phyloP scores from a whole-genome alignment of 139 green algal genomes.

The Haematococcus lacustris region DNA sequence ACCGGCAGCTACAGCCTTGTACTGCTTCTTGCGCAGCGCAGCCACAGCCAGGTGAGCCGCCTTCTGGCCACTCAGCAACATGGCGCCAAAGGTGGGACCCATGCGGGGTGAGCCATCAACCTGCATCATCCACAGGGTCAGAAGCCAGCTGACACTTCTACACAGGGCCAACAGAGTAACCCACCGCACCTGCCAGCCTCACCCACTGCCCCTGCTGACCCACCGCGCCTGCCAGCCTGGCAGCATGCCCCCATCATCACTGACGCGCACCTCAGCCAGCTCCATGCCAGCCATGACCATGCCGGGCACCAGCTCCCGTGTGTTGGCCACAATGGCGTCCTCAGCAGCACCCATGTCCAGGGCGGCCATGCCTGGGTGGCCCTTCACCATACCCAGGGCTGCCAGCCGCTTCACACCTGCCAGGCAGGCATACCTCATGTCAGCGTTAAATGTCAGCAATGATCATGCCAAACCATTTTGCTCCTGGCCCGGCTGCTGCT shows the following conservation, averaged over 20 bases:
- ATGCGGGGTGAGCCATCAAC: constrained; percentile 76
- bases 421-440: no score
- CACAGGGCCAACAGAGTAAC: no score
- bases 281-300: constrained; percentile 97
- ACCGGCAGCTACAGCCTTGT: no score
- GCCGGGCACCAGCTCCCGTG: constrained; percentile 68
- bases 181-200: no score
- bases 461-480: no score
- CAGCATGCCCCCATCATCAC: no score
- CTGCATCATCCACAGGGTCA: not conserved
- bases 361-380: constrained; percentile 83
- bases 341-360: constrained; percentile 96
- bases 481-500: no score
- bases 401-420: constrained; percentile 83
- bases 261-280: constrained; percentile 65
- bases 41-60: constrained; percentile 85
- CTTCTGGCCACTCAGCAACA: constrained; percentile 90
- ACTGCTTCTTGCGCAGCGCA: constrained; percentile 46
- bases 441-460: no score
- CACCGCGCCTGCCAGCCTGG: no score
- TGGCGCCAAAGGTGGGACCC: constrained; percentile 93
- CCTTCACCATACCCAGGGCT: constrained; percentile 78
- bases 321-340: constrained; percentile 79
- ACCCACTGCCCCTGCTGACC: no score
- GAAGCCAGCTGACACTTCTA: no score